These are phyloP conservation scores for Talaromyces sp. DNA, from an alignment of 2,329 filamentous ascomycete species.

Conservation along the genomic window DNA sequence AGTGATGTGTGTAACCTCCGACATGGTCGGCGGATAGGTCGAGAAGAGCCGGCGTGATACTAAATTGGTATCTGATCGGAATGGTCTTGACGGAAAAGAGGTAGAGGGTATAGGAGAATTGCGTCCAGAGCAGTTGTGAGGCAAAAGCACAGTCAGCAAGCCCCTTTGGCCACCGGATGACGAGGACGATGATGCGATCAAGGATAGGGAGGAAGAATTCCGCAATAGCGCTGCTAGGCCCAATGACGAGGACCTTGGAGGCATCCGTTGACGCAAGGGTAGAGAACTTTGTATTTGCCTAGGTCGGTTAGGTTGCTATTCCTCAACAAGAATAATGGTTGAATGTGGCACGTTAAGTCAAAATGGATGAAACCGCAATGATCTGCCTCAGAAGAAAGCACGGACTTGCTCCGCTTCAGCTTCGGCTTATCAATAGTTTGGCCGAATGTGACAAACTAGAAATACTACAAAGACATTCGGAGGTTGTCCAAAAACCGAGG, in stretches of 20 bases:
- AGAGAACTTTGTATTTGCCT: background rate
- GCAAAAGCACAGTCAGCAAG: background rate
- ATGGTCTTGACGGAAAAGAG: background rate
- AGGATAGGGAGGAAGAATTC: background rate
- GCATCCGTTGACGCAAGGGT: constrained; percentile 26
- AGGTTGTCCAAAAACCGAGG: background rate
- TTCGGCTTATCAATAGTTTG: background rate
- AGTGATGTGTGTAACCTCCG: constrained; percentile 50
- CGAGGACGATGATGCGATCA: background rate
- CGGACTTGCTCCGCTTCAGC: constrained; percentile 1
- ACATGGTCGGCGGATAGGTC: constrained; percentile 20
- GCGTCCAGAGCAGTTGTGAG: background rate
- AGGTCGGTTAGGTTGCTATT: too few relatives aligned
- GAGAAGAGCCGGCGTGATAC: constrained; percentile 15
- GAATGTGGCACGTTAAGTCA: background rate
- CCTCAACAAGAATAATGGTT: background rate
- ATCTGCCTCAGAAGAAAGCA: background rate
- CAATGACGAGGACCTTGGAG: constrained; percentile 35
- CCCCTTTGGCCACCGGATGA: background rate
- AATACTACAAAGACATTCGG: too few relatives aligned
- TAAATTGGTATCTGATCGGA: constrained; percentile 1
- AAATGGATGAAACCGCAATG: background rate
- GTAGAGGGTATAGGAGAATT: background rate
- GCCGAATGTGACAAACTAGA: background rate
- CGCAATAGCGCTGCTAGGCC: background rate